Conservation (phyloP, 768 basidiomycete genomes). For the Naganishia friedmannii region DNA sequence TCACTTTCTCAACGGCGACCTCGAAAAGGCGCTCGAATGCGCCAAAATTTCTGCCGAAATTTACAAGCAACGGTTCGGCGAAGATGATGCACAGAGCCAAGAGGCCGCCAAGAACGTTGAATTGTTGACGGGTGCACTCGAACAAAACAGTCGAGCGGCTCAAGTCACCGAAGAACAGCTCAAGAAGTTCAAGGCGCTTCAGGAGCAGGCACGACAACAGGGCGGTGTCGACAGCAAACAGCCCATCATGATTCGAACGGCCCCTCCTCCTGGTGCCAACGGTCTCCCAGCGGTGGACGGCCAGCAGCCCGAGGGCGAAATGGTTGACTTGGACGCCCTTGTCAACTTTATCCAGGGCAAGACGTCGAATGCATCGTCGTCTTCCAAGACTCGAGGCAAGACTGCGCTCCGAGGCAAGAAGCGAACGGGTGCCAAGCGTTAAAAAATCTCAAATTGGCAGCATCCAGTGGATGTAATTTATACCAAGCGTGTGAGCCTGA, state of each 20-base stretch:
- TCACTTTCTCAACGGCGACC: conserved; percentile 51
- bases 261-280: conserved; percentile 18
- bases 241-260: conserved; percentile 29
- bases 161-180: conserved; percentile 38
- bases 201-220: conserved; percentile 42
- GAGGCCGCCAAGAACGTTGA: conserved; percentile 51
- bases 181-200: conserved; percentile 42
- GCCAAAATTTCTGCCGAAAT: conserved; percentile 46
- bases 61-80: conserved; percentile 49
- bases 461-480: neutral
- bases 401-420: conserved; percentile 49
- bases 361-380: conserved; percentile 23
- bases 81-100: conserved; percentile 50
- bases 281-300: conserved; percentile 26
- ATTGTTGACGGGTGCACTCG: conserved; percentile 48
- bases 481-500: neutral
- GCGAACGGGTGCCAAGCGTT: conserved; percentile 42
- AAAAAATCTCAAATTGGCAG: neutral
- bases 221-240: conserved; percentile 31
- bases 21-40: conserved; percentile 45
- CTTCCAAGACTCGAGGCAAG: conserved; percentile 40
- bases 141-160: conserved; percentile 43
- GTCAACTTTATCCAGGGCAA: conserved; percentile 54
- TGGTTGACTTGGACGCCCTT: conserved; percentile 53
- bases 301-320: conserved; percentile 36